Evolutionary conservation across 179 eudicot genomes (phyloP), one percentile per base, ranked within the genome.

Genomic region (Vitellaria paradoxa): DNA sequence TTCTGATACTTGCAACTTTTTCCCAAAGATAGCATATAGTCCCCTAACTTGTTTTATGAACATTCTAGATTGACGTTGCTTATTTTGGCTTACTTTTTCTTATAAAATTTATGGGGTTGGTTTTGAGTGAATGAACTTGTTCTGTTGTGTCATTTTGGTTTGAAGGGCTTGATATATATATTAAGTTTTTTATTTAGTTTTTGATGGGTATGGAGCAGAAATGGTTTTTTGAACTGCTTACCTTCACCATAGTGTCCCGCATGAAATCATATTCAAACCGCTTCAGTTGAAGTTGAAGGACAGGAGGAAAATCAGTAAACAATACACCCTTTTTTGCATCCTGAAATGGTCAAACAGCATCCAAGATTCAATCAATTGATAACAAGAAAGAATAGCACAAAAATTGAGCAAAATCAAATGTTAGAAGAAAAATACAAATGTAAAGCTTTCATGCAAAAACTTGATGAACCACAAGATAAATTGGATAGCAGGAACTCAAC

Each of bases 181-280:
- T 30, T 2, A 30, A 30, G 37, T 30, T 30, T 30, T 30, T 30
- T 30, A 30, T 30, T 30, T 30, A 30, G 37, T 30, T 30, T 30
- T 30, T 30, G 37, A 30, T 30, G 37, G 37, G 37, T 30, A 30
- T 30, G 1, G 2, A 30, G 37, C 37, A 30, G 49, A 11, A 64
- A 60, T 40, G 15, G 56, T 60, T 24, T 23, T 45, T 49, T 63
- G 18, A 74, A 50, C 45, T 45, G 77, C 86, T 80, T 65, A 89
- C 93, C 93, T 89, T 89, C 66, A 89, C 93, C 93, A 89, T 89
- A 21, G 88, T 85, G 75, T 88, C 91, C 68, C 91, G 87, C 87
- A 85, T 85, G 65, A 89, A 89, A 72, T 90, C 93, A 75, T 90
- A 90, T 73, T 90, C 93, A 82, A 88, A 90, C 75, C 93, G 83